phyloP scores from a whole-genome alignment of 2,329 filamentous ascomycete genomes.

The Lachnellula suecica region DNA sequence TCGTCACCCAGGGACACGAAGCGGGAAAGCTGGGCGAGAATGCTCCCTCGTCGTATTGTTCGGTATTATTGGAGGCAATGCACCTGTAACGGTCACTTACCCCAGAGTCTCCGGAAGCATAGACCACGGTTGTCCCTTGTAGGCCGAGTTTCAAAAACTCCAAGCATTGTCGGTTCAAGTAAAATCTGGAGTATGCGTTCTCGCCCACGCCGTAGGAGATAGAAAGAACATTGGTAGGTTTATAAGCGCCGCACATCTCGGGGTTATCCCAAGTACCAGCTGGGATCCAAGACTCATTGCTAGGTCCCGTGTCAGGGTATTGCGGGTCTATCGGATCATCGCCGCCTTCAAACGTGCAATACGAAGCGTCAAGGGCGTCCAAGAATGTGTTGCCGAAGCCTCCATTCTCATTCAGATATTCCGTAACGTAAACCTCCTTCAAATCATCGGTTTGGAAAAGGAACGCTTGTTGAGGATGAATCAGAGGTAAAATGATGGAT shows the following conservation, averaged over 20 bases:
- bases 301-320: slow-evolving; percentile 37
- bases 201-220: slow-evolving; percentile 55
- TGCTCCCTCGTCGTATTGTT: slow-evolving; percentile 28
- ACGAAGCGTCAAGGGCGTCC: slow-evolving; percentile 26
- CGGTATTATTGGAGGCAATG: slow-evolving; percentile 27
- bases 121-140: slow-evolving; percentile 44
- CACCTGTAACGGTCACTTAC: slow-evolving; percentile 34
- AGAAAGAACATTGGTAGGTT: slow-evolving; percentile 38
- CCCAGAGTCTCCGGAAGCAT: slow-evolving; percentile 48
- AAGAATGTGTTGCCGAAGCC: slow-evolving; percentile 32
- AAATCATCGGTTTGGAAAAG: slow-evolving; percentile 44
- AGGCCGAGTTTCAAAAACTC: slow-evolving; percentile 52
- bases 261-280: background rate
- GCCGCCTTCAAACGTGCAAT: slow-evolving; percentile 42
- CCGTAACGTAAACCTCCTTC: slow-evolving; percentile 32
- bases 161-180: slow-evolving; percentile 50
- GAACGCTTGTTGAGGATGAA: slow-evolving; percentile 44
- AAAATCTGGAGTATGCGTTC: slow-evolving; percentile 49
- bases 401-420: too few relatives aligned
- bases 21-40: slow-evolving; percentile 48
- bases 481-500: slow-evolving; percentile 35
- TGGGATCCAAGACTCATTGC: background rate
- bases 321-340: slow-evolving; percentile 37
- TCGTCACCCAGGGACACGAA: slow-evolving; percentile 48
- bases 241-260: slow-evolving; percentile 35